A percentile compares a stretch with the other conserved stretches of the same genome.
Evolutionary conservation across 106 monocot genomes (phyloP).

Genomic region (Amphibolis antarctica): DNA sequence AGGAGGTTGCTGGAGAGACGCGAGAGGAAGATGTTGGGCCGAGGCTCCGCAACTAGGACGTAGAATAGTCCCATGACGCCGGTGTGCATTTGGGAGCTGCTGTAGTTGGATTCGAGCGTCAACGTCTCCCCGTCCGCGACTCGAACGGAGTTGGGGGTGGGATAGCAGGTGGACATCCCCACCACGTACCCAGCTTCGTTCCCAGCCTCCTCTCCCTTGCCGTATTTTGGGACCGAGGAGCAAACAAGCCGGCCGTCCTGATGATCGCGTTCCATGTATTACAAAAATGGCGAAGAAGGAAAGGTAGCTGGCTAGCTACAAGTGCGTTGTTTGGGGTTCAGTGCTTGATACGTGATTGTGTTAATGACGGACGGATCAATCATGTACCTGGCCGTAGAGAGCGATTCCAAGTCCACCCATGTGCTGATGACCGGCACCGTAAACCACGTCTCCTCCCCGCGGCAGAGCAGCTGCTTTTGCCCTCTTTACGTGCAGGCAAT

Average conservation of each 20-base stretch:
- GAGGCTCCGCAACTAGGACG: conserved; percentile 27
- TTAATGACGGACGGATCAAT: no score
- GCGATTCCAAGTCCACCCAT: conserved; percentile 44
- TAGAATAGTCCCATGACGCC: conserved; percentile 63
- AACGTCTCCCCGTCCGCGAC: conserved; percentile 35
- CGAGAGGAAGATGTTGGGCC: no score
- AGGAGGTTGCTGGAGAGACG: no score
- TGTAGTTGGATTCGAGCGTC: conserved; percentile 44
- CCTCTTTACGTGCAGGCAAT: conserved; percentile 37
- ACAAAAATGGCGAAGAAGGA: no score
- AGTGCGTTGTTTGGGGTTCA: no score
- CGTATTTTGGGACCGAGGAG: conserved; percentile 33
- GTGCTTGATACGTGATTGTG: no score
- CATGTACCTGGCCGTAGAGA: conserved; percentile 67
- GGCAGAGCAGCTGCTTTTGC: conserved; percentile 34
- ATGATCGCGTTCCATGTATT: no score
- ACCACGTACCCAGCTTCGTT: conserved; percentile 53
- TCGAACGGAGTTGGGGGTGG: conserved; percentile 24
- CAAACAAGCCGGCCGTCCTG: conserved; percentile 40
- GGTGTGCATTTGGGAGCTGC: conserved; percentile 31
- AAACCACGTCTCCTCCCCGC: conserved; percentile 58
- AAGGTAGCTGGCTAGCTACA: no score
- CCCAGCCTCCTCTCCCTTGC: conserved; percentile 33
- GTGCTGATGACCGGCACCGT: conserved; percentile 74
- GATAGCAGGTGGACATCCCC: conserved; percentile 59